Percentiles rank a stretch among this genome's conserved stretches.
These are phyloP conservation scores for Xanthoconium separans DNA, from an alignment of 1,284 basidiomycete species.

Conservation along the genomic window DNA sequence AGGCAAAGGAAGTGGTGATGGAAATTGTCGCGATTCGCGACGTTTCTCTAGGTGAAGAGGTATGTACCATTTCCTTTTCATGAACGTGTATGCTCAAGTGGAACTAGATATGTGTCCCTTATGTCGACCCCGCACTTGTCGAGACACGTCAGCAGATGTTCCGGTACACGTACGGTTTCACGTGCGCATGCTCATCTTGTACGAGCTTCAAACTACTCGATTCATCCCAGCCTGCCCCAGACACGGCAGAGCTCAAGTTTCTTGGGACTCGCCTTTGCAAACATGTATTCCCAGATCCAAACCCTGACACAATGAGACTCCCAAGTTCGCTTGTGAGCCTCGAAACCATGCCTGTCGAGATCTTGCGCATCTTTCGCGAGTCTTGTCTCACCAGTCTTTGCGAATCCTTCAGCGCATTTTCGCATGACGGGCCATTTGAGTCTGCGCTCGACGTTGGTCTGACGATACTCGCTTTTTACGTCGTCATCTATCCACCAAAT, in stretches of 20 bases:
- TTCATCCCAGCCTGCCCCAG: conserved; percentile 13
- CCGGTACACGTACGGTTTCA: conserved; percentile 63
- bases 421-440: conserved; percentile 60
- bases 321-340: conserved; percentile 28
- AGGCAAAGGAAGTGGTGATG: conserved; percentile 46
- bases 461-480: conserved; percentile 61
- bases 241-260: conserved; percentile 15
- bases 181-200: conserved; percentile 61
- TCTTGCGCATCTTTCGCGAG: conserved; percentile 52
- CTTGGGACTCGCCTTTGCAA: conserved; percentile 39
- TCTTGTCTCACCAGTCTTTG: conserved; percentile 58
- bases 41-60: conserved; percentile 62
- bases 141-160: conserved; percentile 60
- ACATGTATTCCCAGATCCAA: conserved; percentile 36
- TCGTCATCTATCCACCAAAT: conserved; percentile 63
- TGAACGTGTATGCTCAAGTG: neutral
- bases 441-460: conserved; percentile 54
- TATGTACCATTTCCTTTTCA: conserved; percentile 26
- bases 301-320: conserved; percentile 16
- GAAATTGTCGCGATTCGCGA: conserved; percentile 60
- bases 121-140: conserved; percentile 70
- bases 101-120: conserved; percentile 64
- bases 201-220: conserved; percentile 39
- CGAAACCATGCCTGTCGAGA: conserved; percentile 37
- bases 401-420: conserved; percentile 59